phyloP scores from a whole-genome alignment of 2,329 filamentous ascomycete species.

The Colletotrichum sp. region DNA sequence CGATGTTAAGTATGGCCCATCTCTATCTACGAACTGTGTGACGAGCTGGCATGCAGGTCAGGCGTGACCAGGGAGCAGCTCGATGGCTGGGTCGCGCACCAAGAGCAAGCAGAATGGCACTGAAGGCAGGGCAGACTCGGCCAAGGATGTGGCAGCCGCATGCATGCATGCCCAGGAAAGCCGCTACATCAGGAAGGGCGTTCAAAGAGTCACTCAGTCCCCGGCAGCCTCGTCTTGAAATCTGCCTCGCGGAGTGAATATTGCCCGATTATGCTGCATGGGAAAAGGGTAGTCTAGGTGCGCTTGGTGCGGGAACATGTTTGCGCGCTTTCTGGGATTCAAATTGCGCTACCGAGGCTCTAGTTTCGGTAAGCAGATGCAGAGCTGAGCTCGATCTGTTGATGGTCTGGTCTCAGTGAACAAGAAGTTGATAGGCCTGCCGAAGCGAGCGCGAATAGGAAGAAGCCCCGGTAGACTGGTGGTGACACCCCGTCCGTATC shows the following conservation, averaged over 20 bases:
- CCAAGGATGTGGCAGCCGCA: not conserved
- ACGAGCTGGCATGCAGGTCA: not conserved
- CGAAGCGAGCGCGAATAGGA: slow-evolving; percentile 7
- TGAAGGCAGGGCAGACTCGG: not conserved
- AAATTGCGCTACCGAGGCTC: not conserved
- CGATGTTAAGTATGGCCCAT: slow-evolving; percentile 1
- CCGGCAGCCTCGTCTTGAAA: slow-evolving; percentile 4
- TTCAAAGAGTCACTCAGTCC: not conserved
- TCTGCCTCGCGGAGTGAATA: not conserved
- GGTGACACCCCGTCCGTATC: not conserved
- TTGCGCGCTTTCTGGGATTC: not conserved
- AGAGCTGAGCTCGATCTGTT: not conserved
- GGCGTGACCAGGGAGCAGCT: not conserved
- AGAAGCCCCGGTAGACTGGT: not conserved
- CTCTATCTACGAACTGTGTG: not conserved
- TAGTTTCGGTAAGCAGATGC: not conserved
- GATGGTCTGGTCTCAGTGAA: not conserved
- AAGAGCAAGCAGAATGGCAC: not conserved
- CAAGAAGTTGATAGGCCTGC: slow-evolving; percentile 2
- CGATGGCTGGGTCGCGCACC: not conserved
- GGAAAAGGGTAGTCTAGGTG: not conserved
- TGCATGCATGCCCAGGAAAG: slow-evolving; percentile 11
- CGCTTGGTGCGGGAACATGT: not conserved
- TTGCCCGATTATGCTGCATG: not conserved
- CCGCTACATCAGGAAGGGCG: not conserved